Base-by-base conservation (phyloP, 352 stramenopile genomes). In the Pythium chondricola region DNA sequence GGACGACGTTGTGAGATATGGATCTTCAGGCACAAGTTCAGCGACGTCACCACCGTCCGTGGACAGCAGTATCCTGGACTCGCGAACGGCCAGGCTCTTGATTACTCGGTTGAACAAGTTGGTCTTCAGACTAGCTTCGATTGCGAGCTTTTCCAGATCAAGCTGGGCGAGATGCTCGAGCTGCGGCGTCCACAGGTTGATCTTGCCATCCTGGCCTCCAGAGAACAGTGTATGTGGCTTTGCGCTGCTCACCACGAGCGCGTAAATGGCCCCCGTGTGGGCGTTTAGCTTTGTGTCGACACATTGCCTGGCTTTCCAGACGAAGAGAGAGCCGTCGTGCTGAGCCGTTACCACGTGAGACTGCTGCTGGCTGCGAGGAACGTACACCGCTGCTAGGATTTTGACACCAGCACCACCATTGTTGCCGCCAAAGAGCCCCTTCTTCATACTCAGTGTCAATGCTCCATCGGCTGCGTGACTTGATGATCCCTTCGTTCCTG, bases 21-120 rank as follows among this genome's bases (percentile, higher is more conserved):
- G 13, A 17, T 32, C 29, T 24, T 51, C 50, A 61, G 61, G 52
- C 1, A 88, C 69, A 6, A 97, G 46, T 54, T 97, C 88, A 27
- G 69, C 95, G 9, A 97, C 71, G 38, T 97, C 85, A 21, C 80
- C 80, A 9, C 74, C 84, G 47, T 67, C 69, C 1, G 88, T 97
- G 13, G 80, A 81, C 10, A 97, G 69, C 3, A 97, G 46, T 14
- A 97, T 51, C 22, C 85, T 85, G 2, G 60, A 68, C 31, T 88
- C 70, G 8, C 74, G 75, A 3, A 82, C 64, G 0, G 59, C 63
- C 6, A 92, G 42, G 8, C 74, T 85, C 39, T 85, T 79, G 33
- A 89, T 54, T 73, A 69, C 20, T 40, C 47, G 5, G 57, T 63
- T 56, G 35, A 53, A 62, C 2, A 56, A 32, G 26, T 31, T 36